Conservation (phyloP, 352 stramenopile species). For the Globisporangium paroecandrum region DNA sequence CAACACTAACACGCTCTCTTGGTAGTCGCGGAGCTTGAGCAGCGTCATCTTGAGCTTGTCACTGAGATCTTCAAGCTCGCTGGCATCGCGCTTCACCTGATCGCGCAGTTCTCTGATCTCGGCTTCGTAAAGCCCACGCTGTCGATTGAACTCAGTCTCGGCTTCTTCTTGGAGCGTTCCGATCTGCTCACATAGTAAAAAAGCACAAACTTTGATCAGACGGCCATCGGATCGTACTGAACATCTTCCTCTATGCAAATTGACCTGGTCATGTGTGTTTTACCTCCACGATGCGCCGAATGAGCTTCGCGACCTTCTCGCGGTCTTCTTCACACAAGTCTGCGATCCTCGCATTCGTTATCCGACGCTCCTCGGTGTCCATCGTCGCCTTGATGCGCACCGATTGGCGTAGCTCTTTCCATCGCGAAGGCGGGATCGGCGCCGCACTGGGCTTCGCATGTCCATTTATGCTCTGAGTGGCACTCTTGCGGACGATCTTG, state of each 20-base stretch:
- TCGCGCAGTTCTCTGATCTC: slow-evolving; percentile 52
- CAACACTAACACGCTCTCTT: slow-evolving; percentile 54
- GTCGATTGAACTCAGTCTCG: slow-evolving; percentile 42
- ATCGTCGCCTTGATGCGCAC: slow-evolving; percentile 54
- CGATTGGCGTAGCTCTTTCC: slow-evolving; percentile 66
- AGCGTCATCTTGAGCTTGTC: slow-evolving; percentile 40
- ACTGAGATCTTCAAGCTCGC: slow-evolving; percentile 53
- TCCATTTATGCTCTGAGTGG: background rate
- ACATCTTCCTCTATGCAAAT: background rate
- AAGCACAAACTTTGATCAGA: background rate
- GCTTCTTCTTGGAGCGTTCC: slow-evolving; percentile 54
- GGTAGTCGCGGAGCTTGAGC: slow-evolving; percentile 43
- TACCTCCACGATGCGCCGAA: slow-evolving; percentile 72
- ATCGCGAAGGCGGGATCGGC: slow-evolving; percentile 36
- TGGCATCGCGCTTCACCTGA: slow-evolving; percentile 38
- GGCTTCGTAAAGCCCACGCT: slow-evolving; percentile 32
- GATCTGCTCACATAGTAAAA: slow-evolving; percentile 21
- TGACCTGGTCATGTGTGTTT: background rate
- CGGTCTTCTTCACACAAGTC: slow-evolving; percentile 74
- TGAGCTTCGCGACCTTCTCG: slow-evolving; percentile 78
- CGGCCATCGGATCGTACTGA: background rate
- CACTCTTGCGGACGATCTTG: slow-evolving; percentile 20
- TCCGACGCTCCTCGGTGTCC: slow-evolving; percentile 24
- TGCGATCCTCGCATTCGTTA: slow-evolving; percentile 41
- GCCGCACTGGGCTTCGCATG: slow-evolving; percentile 3